Evolutionary conservation across 2,329 filamentous ascomycete genomes (phyloP).

Genomic region (Pseudogymnoascus sp.): DNA sequence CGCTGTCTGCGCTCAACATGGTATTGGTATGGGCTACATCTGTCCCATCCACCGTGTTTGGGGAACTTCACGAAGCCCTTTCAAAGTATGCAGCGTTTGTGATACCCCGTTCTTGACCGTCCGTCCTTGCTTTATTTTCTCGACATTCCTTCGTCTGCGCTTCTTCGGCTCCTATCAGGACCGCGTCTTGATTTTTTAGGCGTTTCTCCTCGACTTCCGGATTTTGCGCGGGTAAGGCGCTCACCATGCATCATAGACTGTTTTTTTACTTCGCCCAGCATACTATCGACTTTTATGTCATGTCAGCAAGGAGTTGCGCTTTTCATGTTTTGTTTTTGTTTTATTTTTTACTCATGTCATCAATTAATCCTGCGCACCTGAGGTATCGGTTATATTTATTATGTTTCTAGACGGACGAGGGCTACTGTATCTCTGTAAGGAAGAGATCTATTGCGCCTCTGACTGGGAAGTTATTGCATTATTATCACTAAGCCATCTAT

Average conservation of each 20-base stretch:
- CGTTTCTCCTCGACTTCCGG: neutral
- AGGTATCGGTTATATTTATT: neutral
- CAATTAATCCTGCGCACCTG: too few species aligned
- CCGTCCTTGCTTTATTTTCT: neutral
- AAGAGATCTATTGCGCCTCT: neutral
- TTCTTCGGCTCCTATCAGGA: neutral
- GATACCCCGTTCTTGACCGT: neutral
- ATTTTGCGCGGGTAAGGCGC: neutral
- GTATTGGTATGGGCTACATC: neutral
- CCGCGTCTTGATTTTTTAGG: neutral
- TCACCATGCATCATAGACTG: neutral
- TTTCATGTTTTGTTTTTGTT: neutral
- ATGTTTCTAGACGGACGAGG: neutral
- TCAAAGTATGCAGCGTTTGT: neutral
- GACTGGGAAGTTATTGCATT: neutral
- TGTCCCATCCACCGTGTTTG: neutral
- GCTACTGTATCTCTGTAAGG: neutral
- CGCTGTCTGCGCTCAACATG: neutral
- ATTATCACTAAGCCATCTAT: neutral
- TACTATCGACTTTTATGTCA: neutral
- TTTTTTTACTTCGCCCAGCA: neutral
- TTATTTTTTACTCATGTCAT: neutral
- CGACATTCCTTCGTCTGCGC: constrained; percentile 4
- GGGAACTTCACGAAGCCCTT: too few species aligned
- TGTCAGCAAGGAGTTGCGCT: neutral